Base-by-base conservation (phyloP, 768 basidiomycete species). In the Mycena rosella region DNA sequence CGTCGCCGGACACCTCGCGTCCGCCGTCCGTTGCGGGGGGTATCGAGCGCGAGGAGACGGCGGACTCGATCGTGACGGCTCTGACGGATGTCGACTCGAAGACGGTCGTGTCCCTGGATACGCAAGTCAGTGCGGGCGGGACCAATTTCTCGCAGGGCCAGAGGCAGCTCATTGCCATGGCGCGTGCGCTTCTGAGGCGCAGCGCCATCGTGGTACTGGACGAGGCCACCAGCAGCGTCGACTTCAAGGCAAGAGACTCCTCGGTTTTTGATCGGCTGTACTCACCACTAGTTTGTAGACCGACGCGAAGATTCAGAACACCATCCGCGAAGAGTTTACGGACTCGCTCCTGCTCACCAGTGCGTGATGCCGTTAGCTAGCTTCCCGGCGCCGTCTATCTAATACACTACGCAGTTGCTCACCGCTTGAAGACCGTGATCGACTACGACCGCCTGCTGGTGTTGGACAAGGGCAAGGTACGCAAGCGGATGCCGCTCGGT, bases 101-200 rank as follows among this genome's bases (percentile, higher is more conserved):
- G 75, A 85, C 83, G 1, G 82, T 81, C 0, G 81, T 96, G 30
- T 84, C 88, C 0, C 84, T 97, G 9, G 89, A 93, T 29, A 93
- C 91, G 0, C 89, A 92, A 68, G 91, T 97, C 17, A 93, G 93
- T 1, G 85, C 93, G 1, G 95, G 96, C 0, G 96, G 96, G 0
- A 85, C 89, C 38, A 97, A 98, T 81, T 96, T 98, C 78, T 96
- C 94, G 1, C 93, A 95, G 66, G 96, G 96, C 18, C 96, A 98
- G 74, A 78, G 95, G 13, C 96, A 98, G 73, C 80, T 95, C n/a
- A 92, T 95, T 59, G 91, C 93, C 1, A 91, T 95, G 91, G 94
- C 94, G 1, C 86, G 94, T 11, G 93, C 94, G 0, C 82, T 95
- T 24, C 81, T 95, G 44, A 82, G 92, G 20, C 85, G 87, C 14